A percentile compares a stretch with the other conserved stretches of the same genome.
These are phyloP conservation scores for Aureobasidium sp. DNA, from an alignment of 2,329 filamentous ascomycete genomes.

Conservation along the genomic window DNA sequence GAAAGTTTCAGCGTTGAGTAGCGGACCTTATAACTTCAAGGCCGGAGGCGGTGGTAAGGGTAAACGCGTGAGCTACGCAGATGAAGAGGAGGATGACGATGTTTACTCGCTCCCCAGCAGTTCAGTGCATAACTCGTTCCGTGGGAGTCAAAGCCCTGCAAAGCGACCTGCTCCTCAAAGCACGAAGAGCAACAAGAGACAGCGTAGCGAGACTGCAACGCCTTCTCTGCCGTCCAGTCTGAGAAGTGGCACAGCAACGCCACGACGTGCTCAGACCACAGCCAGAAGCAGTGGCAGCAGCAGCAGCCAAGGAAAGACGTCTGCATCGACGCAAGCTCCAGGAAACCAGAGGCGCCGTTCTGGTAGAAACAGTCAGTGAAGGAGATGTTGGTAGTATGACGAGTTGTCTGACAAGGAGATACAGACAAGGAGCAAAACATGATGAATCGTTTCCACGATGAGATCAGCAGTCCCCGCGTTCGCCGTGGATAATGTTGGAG, in stretches of 20 bases:
- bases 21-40: conserved; percentile 14
- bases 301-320: not conserved
- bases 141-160: not conserved
- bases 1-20: conserved; percentile 10
- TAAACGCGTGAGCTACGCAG: not conserved
- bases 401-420: not conserved
- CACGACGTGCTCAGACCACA: not conserved
- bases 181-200: not conserved
- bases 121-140: too few species aligned
- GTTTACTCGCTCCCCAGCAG: not conserved
- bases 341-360: conserved; percentile 3
- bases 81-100: not conserved
- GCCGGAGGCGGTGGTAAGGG: not conserved
- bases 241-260: not conserved
- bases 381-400: not conserved
- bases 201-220: not conserved
- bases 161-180: conserved; percentile 1
- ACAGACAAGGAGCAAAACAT: conserved; percentile 12
- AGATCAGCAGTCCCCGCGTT: conserved; percentile 3
- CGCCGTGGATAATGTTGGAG: too few species aligned
- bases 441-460: conserved; percentile 8
- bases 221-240: not conserved
- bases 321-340: not conserved
- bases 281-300: not conserved
- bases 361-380: not conserved